phyloP scores from a whole-genome alignment of 306 rosid genomes.

The Vigna angularis region DNA sequence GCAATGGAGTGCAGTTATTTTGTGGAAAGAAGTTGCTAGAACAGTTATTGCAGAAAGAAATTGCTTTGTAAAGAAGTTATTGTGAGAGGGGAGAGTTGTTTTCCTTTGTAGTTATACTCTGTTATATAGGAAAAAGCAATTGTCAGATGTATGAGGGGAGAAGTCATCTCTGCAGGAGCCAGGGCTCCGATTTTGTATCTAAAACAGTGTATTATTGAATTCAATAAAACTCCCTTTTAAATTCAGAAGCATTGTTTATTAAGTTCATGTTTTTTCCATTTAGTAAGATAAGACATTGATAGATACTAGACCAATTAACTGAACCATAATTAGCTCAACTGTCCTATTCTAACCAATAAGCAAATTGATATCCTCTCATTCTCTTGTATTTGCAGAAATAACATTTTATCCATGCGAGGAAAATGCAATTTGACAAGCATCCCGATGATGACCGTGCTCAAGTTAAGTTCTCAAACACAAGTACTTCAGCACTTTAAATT shows the following conservation, averaged over 20 bases:
- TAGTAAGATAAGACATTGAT: neutral
- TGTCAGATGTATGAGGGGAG: neutral
- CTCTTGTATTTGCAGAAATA: slow-evolving; percentile 29
- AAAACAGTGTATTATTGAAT: neutral
- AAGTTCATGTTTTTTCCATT: neutral
- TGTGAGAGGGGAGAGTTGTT: neutral
- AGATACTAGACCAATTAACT: neutral
- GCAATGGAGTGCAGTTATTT: too few relatives aligned
- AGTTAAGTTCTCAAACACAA: slow-evolving; percentile 33
- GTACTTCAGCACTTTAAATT: slow-evolving; percentile 18
- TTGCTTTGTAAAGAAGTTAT: neutral
- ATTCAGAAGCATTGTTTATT: neutral
- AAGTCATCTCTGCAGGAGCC: neutral
- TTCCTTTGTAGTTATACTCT: neutral
- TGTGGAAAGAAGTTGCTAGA: too few relatives aligned
- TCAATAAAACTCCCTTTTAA: neutral
- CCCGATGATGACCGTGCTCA: slow-evolving; percentile 11
- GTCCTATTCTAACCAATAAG: slow-evolving; percentile 11
- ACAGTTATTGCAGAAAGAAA: too few relatives aligned
- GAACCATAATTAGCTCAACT: slow-evolving; percentile 29
- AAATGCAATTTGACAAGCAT: slow-evolving; percentile 21
- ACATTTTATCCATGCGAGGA: neutral
- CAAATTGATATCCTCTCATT: slow-evolving; percentile 10
- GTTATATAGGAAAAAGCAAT: neutral
- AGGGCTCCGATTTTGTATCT: neutral